Conservation (phyloP, 2,329 filamentous ascomycete species). For the Sporothrix curviconia region DNA sequence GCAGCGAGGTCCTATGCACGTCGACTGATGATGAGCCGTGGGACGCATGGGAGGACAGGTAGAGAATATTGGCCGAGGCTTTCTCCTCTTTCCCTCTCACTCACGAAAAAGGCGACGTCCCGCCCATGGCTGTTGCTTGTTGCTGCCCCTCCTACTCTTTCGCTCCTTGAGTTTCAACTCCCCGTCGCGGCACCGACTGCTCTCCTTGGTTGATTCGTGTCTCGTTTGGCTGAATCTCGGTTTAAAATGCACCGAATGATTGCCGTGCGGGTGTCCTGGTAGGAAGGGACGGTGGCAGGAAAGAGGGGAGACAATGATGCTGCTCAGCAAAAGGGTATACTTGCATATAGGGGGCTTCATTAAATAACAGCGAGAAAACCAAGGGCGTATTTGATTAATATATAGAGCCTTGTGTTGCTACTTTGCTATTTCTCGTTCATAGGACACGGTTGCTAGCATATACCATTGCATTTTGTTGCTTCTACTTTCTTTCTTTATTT, state of each 20-base stretch:
- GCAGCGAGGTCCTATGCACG: constrained; percentile 30
- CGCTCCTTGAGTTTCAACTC: background rate
- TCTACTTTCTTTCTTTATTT: background rate
- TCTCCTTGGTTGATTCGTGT: background rate
- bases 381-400: background rate
- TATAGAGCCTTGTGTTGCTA: background rate
- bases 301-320: constrained; percentile 4
- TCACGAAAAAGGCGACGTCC: no score
- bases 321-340: background rate
- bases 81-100: no score
- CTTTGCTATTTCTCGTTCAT: background rate
- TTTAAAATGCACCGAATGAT: background rate
- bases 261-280: constrained; percentile 16
- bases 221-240: background rate
- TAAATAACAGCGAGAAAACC: background rate
- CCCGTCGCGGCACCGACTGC: background rate
- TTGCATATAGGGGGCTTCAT: background rate
- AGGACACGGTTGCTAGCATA: background rate
- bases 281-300: background rate
- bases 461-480: background rate
- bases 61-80: background rate
- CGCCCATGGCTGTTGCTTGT: no score
- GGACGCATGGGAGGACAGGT: constrained; percentile 21
- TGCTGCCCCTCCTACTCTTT: background rate
- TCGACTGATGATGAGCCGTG: constrained; percentile 15